These are phyloP conservation scores for Morella rubra DNA, from an alignment of 306 rosid genomes.

Conservation along the genomic window DNA sequence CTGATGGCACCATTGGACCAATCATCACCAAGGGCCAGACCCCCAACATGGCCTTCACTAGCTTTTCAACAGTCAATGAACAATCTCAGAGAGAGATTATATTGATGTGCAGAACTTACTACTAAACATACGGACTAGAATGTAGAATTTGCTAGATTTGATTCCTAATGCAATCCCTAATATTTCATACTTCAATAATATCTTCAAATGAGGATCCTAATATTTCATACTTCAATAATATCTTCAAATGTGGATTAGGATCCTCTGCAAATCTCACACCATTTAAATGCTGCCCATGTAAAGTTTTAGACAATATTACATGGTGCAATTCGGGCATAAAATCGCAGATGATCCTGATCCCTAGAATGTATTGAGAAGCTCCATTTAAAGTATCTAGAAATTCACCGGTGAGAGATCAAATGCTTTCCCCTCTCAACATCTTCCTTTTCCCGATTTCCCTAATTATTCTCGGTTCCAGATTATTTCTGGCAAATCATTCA, in stretches of 20 bases:
- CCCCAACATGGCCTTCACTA: conserved; percentile 32
- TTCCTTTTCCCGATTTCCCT: neutral
- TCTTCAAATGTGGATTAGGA: too few relatives aligned
- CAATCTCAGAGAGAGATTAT: neutral
- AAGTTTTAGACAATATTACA: too few relatives aligned
- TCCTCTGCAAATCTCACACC: too few relatives aligned
- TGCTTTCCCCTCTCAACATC: neutral
- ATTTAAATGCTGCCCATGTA: too few relatives aligned
- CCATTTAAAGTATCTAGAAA: too few relatives aligned
- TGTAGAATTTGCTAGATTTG: neutral
- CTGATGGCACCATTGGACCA: conserved; percentile 55
- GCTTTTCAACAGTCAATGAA: conserved; percentile 23
- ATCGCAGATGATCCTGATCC: too few relatives aligned
- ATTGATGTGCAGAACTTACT: neutral
- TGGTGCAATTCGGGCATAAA: too few relatives aligned
- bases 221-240: neutral
- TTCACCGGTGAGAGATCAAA: neutral
- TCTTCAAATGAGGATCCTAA: neutral
- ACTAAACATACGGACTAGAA: neutral
- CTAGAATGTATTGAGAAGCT: too few relatives aligned
- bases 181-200: neutral
- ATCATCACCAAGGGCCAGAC: conserved; percentile 34
- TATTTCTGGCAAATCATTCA: neutral
- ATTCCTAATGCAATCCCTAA: neutral
- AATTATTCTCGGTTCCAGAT: neutral